Evolutionary conservation across 2,329 filamentous ascomycete genomes (phyloP).

Genomic region (Fusarium mexicanum): DNA sequence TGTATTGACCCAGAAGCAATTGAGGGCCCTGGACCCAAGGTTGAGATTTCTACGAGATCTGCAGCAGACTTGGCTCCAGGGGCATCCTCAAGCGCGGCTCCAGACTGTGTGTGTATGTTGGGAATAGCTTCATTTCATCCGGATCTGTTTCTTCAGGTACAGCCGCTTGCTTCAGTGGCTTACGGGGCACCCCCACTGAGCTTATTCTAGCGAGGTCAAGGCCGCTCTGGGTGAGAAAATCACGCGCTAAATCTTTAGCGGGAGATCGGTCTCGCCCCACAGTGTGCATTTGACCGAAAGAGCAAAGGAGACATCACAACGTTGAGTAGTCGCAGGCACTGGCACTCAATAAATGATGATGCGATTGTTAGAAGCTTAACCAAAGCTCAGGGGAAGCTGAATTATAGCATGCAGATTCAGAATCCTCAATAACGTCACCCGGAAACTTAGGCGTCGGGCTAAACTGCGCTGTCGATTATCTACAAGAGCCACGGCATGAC

Average conservation of each 20-base stretch:
- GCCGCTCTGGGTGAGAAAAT: neutral
- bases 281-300: neutral
- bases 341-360: neutral
- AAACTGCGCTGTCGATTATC: neutral
- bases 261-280: too few relatives aligned
- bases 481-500: neutral
- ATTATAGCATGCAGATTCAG: rapidly evolving
- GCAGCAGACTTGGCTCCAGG: neutral
- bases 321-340: neutral
- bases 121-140: neutral
- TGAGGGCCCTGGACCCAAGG: neutral
- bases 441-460: too few relatives aligned
- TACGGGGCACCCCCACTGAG: neutral
- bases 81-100: neutral
- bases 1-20: neutral
- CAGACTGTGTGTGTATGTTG: neutral
- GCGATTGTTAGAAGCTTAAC: too few relatives aligned
- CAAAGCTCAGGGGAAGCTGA: too few relatives aligned
- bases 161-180: neutral
- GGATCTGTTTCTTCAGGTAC: neutral
- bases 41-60: rapidly evolving
- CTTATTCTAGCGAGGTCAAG: neutral
- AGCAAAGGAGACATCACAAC: neutral
- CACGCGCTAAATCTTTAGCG: neutral
- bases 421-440: too few relatives aligned